phyloP scores from a whole-genome alignment of 768 basidiomycete species.

The Candolleomyces aberdarensis region DNA sequence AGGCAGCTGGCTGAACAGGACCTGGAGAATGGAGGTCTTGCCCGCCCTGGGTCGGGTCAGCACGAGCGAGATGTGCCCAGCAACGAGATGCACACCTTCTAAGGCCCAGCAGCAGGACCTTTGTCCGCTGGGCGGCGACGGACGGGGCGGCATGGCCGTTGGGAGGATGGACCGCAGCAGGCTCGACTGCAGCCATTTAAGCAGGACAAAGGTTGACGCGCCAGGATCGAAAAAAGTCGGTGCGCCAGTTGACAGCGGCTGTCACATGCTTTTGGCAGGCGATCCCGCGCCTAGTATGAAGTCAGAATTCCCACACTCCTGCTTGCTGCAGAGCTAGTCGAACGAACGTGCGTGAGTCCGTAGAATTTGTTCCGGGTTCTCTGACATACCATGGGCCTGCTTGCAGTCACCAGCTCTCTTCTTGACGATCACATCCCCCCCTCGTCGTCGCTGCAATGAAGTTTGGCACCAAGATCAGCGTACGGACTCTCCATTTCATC shows the following conservation, averaged over 20 bases:
- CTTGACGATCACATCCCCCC: not conserved
- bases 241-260: not conserved
- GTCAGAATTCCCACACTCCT: slow-evolving; percentile 2
- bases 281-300: slow-evolving; percentile 1
- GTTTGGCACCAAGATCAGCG: slow-evolving; percentile 77
- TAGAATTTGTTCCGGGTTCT: not conserved
- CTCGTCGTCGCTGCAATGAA: slow-evolving; percentile 50
- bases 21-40: slow-evolving; percentile 88
- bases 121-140: slow-evolving; percentile 46
- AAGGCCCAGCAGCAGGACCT: slow-evolving; percentile 70
- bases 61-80: slow-evolving; percentile 3
- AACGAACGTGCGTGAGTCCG: slow-evolving; percentile 2
- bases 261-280: slow-evolving; percentile 2
- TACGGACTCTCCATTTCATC: slow-evolving; percentile 18
- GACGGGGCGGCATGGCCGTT: slow-evolving; percentile 26
- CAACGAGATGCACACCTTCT: slow-evolving; percentile 45
- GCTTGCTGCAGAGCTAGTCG: not conserved
- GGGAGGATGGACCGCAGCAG: slow-evolving; percentile 13
- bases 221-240: not conserved
- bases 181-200: not conserved
- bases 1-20: slow-evolving; percentile 82
- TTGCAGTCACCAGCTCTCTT: not conserved
- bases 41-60: slow-evolving; percentile 59
- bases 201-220: not conserved
- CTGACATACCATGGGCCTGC: not conserved